These are phyloP conservation scores for Stephanodiscus triporus DNA, from an alignment of 108 stramenopile genomes.

Conservation along the genomic window DNA sequence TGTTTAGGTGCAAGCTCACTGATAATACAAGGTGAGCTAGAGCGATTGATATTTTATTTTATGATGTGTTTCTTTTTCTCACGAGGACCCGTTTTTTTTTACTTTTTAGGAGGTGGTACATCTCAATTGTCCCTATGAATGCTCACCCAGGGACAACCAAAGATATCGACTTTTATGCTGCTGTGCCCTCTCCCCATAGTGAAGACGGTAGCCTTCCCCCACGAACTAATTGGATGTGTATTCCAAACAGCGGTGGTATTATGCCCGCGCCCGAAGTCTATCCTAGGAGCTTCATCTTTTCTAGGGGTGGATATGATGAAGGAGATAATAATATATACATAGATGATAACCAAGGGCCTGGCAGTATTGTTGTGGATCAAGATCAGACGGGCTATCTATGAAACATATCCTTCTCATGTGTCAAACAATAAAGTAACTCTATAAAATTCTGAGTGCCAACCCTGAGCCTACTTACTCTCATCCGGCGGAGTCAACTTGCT, in stretches of 20 bases:
- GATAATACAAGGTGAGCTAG: constrained; percentile 58
- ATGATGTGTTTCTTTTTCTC: neutral
- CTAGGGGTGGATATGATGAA: neutral
- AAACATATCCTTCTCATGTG: neutral
- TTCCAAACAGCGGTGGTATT: constrained; percentile 1
- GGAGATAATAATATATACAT: neutral
- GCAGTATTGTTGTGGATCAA: constrained; percentile 10
- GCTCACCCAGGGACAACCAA: constrained; percentile 73
- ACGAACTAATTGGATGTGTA: neutral
- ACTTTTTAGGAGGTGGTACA: constrained; percentile 79
- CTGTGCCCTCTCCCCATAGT: constrained; percentile 19
- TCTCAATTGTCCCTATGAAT: constrained; percentile 81
- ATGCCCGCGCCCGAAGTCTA: neutral
- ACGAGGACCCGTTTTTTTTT: neutral
- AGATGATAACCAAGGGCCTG: constrained; percentile 7
- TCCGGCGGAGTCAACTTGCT: too few species aligned
- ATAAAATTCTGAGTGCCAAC: too few species aligned
- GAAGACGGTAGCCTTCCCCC: constrained; percentile 2
- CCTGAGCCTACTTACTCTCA: too few species aligned
- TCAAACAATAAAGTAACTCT: neutral
- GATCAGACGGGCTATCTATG: constrained; percentile 12
- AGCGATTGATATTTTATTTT: neutral
- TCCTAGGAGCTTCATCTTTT: neutral
- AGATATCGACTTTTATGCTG: constrained; percentile 89
- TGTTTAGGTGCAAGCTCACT: constrained; percentile 86